Evolutionary conservation across 1,284 basidiomycete species (phyloP).

Genomic region (Puccinia polysora): DNA sequence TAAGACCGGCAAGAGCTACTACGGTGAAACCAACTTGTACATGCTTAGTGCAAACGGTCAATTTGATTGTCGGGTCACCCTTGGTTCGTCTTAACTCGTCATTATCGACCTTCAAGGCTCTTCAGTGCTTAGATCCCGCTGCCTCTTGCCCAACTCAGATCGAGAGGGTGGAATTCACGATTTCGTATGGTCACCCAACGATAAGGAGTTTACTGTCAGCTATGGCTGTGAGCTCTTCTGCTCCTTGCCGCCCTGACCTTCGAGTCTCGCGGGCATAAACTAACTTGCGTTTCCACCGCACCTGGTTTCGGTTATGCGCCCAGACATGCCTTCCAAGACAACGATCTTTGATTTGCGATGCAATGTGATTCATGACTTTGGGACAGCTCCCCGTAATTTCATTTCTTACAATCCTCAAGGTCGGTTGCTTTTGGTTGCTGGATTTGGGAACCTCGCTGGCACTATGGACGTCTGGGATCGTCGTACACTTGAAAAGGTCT

Average conservation of each 20-base stretch:
- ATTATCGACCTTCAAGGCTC: neutral
- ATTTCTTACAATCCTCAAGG: constrained; percentile 93
- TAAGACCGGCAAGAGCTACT: constrained; percentile 94
- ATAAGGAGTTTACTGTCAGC: constrained; percentile 86
- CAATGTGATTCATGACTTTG: constrained; percentile 83
- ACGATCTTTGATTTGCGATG: constrained; percentile 87
- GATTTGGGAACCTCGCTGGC: constrained; percentile 93
- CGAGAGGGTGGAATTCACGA: constrained; percentile 98
- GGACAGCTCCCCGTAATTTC: constrained; percentile 81
- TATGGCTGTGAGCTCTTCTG: constrained; percentile 77
- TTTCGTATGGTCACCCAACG: constrained; percentile 91
- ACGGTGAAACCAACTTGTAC: constrained; percentile 93
- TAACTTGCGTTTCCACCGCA: neutral
- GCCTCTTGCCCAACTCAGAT: constrained; percentile 56
- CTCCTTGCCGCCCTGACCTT: neutral
- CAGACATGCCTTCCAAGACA: constrained; percentile 91
- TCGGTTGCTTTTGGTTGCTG: constrained; percentile 78
- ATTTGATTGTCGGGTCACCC: constrained; percentile 83
- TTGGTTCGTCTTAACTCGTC: constrained; percentile 55
- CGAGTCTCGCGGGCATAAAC: neutral
- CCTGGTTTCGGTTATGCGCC: neutral
- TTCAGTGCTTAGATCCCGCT: neutral
- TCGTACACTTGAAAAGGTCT: constrained; percentile 73
- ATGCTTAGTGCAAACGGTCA: constrained; percentile 89
- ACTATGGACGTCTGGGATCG: constrained; percentile 89